Conservation (phyloP, 2,329 filamentous ascomycete genomes). For the Bipolaris oryzae region DNA sequence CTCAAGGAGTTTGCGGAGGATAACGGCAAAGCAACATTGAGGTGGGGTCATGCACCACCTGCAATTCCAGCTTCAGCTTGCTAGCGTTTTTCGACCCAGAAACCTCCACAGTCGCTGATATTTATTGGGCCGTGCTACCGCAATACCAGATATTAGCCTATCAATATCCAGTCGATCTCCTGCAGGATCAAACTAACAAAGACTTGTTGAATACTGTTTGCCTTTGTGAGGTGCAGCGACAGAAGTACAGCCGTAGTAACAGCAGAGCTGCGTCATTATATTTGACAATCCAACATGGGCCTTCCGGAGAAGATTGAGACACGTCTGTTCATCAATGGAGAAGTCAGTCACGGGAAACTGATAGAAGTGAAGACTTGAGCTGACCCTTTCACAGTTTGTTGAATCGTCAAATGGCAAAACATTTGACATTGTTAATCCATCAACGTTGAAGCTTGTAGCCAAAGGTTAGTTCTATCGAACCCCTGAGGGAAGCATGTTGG, state of each 20-base stretch:
- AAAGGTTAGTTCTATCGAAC: conserved; percentile 62
- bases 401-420: conserved; percentile 43
- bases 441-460: conserved; percentile 81
- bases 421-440: conserved; percentile 76
- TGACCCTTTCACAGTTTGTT: conserved; percentile 31
- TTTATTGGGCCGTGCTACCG: neutral
- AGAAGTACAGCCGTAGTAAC: neutral
- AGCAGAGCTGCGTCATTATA: neutral
- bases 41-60: conserved; percentile 22
- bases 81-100: neutral
- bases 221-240: neutral
- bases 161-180: neutral
- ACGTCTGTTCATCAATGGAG: conserved; percentile 45
- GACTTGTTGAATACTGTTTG: neutral
- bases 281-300: conserved; percentile 26
- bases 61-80: conserved; percentile 2
- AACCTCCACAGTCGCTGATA: neutral
- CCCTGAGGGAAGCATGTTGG: neutral
- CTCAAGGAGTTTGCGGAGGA: conserved; percentile 12
- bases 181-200: neutral
- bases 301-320: conserved; percentile 41
- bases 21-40: neutral
- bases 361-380: neutral
- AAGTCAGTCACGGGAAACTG: conserved; percentile 22
- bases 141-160: neutral